Percentiles rank a stretch among this genome's conserved stretches.
phyloP scores from a whole-genome alignment of 192 early-diverging fungal species.

The Linnemannia exigua region DNA sequence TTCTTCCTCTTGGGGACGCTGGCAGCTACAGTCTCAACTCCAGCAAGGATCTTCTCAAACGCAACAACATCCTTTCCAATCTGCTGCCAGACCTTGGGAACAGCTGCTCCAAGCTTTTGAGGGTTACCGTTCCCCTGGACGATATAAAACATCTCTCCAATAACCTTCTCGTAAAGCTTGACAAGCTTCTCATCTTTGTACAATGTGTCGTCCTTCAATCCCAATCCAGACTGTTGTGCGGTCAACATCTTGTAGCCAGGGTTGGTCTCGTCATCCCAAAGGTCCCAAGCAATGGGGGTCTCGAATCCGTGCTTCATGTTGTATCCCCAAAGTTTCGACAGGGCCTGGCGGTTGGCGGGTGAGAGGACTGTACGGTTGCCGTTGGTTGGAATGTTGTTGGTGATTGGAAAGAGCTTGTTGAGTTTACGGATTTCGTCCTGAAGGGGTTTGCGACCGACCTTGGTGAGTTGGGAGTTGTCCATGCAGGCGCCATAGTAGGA shows the following conservation, averaged over 20 bases:
- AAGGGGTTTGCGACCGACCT: slow-evolving; percentile 51
- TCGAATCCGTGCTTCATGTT: slow-evolving; percentile 28
- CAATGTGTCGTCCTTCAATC: slow-evolving; percentile 48
- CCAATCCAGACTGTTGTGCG: slow-evolving; percentile 19
- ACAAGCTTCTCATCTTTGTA: slow-evolving; percentile 63
- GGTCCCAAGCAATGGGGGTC: background rate
- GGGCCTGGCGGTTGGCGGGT: slow-evolving; percentile 9
- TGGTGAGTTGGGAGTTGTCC: slow-evolving; percentile 45
- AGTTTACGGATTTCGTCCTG: slow-evolving; percentile 41
- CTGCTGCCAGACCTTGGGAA: slow-evolving; percentile 28
- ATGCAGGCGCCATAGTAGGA: slow-evolving; percentile 69
- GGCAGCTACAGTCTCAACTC: slow-evolving; percentile 16
- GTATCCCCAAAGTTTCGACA: slow-evolving; percentile 26
- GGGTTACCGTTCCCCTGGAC: slow-evolving; percentile 22
- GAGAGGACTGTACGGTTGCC: slow-evolving; percentile 12
- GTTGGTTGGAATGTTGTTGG: background rate
- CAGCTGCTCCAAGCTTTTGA: background rate
- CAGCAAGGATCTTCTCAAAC: slow-evolving; percentile 67
- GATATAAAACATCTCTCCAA: slow-evolving; percentile 57
- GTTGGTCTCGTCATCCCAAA: background rate
- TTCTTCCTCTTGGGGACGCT: background rate
- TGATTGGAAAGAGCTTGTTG: slow-evolving; percentile 41
- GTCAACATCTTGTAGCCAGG: slow-evolving; percentile 18
- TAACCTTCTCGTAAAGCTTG: slow-evolving; percentile 52
- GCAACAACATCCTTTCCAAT: slow-evolving; percentile 61